Conservation (phyloP, 169 alveolate species). For the Plasmodium gallinaceum region DNA sequence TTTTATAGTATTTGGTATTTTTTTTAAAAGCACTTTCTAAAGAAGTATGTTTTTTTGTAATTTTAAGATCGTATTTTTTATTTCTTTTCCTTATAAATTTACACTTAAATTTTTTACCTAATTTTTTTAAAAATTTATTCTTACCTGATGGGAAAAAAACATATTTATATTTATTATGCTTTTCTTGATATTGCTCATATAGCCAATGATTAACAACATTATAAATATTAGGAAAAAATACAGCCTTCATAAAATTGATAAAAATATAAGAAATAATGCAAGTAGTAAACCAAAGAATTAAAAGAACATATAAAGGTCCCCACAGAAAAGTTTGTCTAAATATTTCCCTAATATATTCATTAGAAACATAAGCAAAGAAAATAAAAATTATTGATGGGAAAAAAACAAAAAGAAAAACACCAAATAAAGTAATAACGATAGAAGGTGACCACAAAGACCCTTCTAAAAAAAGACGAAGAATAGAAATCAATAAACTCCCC, state of each 20-base stretch:
- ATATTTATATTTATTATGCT: conserved; percentile 48
- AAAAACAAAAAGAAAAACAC: conserved; percentile 76
- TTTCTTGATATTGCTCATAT: conserved; percentile 72
- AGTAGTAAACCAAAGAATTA: conserved; percentile 81
- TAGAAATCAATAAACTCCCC: conserved; percentile 80
- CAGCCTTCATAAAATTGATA: conserved; percentile 76
- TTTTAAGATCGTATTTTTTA: not conserved
- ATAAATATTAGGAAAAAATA: conserved; percentile 78
- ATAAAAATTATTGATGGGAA: conserved; percentile 78
- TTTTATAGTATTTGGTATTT: not conserved
- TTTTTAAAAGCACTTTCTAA: not conserved
- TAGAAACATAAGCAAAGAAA: conserved; percentile 74
- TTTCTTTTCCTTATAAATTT: conserved; percentile 15
- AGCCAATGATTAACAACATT: conserved; percentile 81
- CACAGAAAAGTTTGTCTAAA: conserved; percentile 79
- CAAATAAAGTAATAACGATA: conserved; percentile 51
- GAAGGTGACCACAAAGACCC: conserved; percentile 79
- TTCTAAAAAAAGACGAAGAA: conserved; percentile 81
- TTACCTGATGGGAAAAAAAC: conserved; percentile 16
- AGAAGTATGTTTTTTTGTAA: not conserved
- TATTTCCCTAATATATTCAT: conserved; percentile 76
- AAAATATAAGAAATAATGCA: conserved; percentile 76
- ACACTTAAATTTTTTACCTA: conserved; percentile 31
- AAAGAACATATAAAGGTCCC: conserved; percentile 79
- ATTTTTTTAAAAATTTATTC: conserved; percentile 43